Conservation (phyloP, 2,329 filamentous ascomycete genomes). For the Alternaria novae-zelandiae region DNA sequence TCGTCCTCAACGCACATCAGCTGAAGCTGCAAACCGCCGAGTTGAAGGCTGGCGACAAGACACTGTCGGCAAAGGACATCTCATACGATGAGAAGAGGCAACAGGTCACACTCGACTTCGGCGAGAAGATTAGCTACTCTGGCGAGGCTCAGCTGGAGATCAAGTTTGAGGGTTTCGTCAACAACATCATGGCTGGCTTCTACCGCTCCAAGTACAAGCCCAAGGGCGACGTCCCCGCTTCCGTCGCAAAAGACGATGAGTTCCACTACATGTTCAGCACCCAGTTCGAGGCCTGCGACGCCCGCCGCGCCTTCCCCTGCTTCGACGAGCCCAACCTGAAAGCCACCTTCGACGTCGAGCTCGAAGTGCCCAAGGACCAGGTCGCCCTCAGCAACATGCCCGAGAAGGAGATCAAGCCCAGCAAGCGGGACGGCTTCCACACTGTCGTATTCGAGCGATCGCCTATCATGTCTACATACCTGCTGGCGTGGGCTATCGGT, state of each 20-base stretch:
- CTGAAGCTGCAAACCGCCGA: constrained; percentile 76
- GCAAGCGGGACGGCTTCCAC: constrained; percentile 73
- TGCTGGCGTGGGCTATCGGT: constrained; percentile 92
- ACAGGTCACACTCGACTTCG: constrained; percentile 79
- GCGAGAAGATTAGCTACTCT: constrained; percentile 71
- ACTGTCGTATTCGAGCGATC: constrained; percentile 89
- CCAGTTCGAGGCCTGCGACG: constrained; percentile 97
- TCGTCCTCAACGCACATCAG: constrained; percentile 85
- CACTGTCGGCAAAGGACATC: constrained; percentile 69
- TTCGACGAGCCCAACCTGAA: constrained; percentile 98
- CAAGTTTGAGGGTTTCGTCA: constrained; percentile 80
- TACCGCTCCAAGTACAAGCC: constrained; percentile 95
- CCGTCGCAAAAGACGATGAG: constrained; percentile 75
- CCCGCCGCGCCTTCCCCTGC: constrained; percentile 92
- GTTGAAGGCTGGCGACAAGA: constrained; percentile 63
- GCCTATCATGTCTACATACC: constrained; percentile 94
- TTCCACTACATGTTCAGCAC: constrained; percentile 81
- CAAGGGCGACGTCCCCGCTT: constrained; percentile 70
- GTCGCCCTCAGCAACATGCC: constrained; percentile 96
- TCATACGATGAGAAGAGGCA: constrained; percentile 84
- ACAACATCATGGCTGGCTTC: constrained; percentile 88
- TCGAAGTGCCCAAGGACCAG: constrained; percentile 88
- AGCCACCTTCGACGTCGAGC: constrained; percentile 90
- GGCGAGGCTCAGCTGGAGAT: constrained; percentile 72
- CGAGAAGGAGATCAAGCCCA: constrained; percentile 75